Evolutionary conservation across 2,329 filamentous ascomycete genomes (phyloP).

Genomic region (Neobulgaria alba): DNA sequence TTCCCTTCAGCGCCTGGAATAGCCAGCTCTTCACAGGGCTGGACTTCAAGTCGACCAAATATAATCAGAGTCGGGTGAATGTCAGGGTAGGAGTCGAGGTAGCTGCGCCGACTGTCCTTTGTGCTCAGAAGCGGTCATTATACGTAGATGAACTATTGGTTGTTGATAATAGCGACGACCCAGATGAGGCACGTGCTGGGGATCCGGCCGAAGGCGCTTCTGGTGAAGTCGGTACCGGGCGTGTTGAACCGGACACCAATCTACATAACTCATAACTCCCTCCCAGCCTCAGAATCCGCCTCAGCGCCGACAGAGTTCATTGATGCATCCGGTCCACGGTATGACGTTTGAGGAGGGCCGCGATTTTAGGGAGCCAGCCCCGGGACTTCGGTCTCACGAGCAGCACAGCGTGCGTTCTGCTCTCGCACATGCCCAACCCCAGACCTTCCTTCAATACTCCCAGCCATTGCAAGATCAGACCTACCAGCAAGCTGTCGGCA

Average conservation of each 20-base stretch:
- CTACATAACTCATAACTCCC: no score
- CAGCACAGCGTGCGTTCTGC: slow-evolving; percentile 11
- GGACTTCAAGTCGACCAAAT: no score
- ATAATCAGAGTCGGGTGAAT: background rate
- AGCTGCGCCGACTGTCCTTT: background rate
- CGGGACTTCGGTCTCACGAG: slow-evolving; percentile 11
- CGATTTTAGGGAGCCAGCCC: slow-evolving; percentile 10
- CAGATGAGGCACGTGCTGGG: slow-evolving; percentile 7
- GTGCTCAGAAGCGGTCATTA: slow-evolving; percentile 1
- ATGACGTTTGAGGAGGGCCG: slow-evolving; percentile 10
- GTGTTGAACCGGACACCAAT: slow-evolving; percentile 10
- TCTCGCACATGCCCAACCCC: slow-evolving; percentile 12
- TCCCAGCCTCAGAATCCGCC: no score
- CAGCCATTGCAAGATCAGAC: slow-evolving; percentile 11
- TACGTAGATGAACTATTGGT: slow-evolving; percentile 1
- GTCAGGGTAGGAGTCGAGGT: slow-evolving; percentile 1
- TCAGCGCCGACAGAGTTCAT: no score
- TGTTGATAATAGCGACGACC: slow-evolving; percentile 4
- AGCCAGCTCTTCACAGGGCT: no score
- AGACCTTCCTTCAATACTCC: no score
- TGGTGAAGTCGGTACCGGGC: slow-evolving; percentile 9
- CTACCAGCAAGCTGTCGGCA: slow-evolving; percentile 11
- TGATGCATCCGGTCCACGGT: no score
- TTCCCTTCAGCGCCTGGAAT: no score
- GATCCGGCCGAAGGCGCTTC: slow-evolving; percentile 3